Base-by-base conservation (phyloP, 139 green algal genomes). In the Micractinium sp. region DNA sequence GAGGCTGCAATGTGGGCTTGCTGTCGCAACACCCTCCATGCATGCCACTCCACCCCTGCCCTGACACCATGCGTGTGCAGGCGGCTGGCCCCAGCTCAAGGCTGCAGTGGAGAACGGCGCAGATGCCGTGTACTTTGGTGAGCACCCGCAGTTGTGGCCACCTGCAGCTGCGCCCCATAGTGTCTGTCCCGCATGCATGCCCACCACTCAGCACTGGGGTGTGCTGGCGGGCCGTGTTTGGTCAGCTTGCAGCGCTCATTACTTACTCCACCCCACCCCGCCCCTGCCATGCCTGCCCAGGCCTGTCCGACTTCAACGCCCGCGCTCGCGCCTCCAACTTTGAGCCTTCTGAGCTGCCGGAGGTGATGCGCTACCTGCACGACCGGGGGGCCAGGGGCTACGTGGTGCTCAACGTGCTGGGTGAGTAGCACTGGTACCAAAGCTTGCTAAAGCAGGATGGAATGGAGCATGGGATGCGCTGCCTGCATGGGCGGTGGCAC, bases 81-180 rank as follows among this genome's bases (percentile, higher is more conserved):
- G 96, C 56, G 95, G 95, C 25, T 98, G 95, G 95, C 92, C 93
- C n/a, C 96, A 98, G 89, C 89, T 98, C 53, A 80, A 89, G 19
- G 95, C 96, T 3, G 96, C 96, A 2, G 93, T 96, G 35, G 93
- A 97, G 90, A 97, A 95, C 85, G 96, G 96, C 13, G 96, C 96
- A 14, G 95, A 98, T 81, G 93, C 94, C 0, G 96, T 98, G 35
- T 98, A 98, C 90, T 97, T 98, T 89, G 96, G 96, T 1, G 89
- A 95, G 18, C 25, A 25, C 4, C 76, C 16, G 38, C 36, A 15
- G 33, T 14, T 81, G 74, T 56, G 71, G 14, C 25, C 71, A 9
- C 31, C 1, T 78, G 29, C 71, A 22, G 22, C 31, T 39, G 71
- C 27, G 29, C 27, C 71, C 71, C 4, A 3, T 12, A 38, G 27